Evolutionary conservation across 2,329 filamentous ascomycete genomes (phyloP), one percentile per base, ranked within the genome.

Genomic region (Verticillium isaacii): DNA sequence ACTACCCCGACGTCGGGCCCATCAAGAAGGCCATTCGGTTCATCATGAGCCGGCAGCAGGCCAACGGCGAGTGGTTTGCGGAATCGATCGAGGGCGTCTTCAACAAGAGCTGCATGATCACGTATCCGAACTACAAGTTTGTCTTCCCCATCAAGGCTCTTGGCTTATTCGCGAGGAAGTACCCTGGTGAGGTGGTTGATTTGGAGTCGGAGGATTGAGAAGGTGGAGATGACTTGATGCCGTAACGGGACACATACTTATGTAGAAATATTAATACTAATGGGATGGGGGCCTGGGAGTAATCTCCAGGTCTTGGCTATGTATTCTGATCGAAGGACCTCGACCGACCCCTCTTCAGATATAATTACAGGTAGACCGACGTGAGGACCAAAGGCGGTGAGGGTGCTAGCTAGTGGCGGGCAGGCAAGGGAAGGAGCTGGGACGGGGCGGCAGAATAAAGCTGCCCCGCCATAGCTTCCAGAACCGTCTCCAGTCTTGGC

Each of bases 91-190:
- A 99, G 75, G 95, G 95, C 2, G 95, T 99, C 12, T 99, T 99
- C 78, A 99, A 99, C 78, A 97, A 97, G 81, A 95, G 89, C 70
- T 98, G 94, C 82, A 98, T 97, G 92, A 99, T 99, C 67, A 95
- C 92, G 0, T 99, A 99, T 72, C 94, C 94, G 54, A 99, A 99
- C 81, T 99, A 99, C 82, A 99, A 98, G 80, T 95, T 97, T 74
- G 91, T 90, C 62, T 99, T 97, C 76, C 89, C 94, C 1, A 90
- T 98, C 73, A 96, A 96, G 78, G 95, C 95, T 2, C 75, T 99
- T 66, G 95, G 95, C 5, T 89, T 97, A 86, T 99, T 92, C 80
- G 87, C 89, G 5, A 84, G 80, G 68, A 85, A 82, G 65, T 93
- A 89, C 66, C 90, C 89, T 0, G 82, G 91, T 63, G 84, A 88